Evolutionary conservation across 202 grass and related monocot genomes (phyloP), one percentile per base, ranked within the genome.

Genomic region (Carex arenaria): DNA sequence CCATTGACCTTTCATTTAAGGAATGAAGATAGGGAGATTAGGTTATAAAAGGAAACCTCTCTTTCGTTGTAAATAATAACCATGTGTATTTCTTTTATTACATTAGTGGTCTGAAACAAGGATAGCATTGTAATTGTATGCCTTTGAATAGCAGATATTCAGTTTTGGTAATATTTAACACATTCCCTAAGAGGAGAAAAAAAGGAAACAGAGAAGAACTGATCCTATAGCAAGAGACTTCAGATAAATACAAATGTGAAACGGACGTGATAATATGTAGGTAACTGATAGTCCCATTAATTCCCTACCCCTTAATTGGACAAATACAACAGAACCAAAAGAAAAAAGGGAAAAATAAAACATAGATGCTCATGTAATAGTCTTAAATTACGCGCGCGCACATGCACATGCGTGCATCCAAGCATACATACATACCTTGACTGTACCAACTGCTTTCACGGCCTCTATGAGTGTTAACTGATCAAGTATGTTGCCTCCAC

Each of bases 391-490:
- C 0, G 5, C 5, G 5, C 36, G 36, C 36, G 6, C 36, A 7
- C 4, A n/a, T n/a, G n/a, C n/a, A 5, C 4, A 6, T 38, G 4
- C 36, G 4, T 38, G 20, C 34, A 73, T 63, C 53, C 4, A 74
- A 19, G 65, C n/a, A 75, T 49, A 31, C 8, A 12, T 40, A 42
- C 53, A 26, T 88, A 86, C 93, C 85, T 95, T 90, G 19, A 95
- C 82, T 3, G 90, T 92, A 30, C 86, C 88, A 14, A 72, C 88
- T 0, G 86, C 65, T 60, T 77, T 82, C 12, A 95, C 61, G 67
- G 88, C 86, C 13, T 92, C 87, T 78, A 95, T 65, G 60, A 95
- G 86, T 18, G 30, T 63, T 77, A 95, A 85, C 86, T 95, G 93
- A 72, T 89, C 86, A 30, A 89, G 86, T 66, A 95, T 89, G 82